Conservation (phyloP, 2,329 filamentous ascomycete species). For the Alternaria dauci region DNA sequence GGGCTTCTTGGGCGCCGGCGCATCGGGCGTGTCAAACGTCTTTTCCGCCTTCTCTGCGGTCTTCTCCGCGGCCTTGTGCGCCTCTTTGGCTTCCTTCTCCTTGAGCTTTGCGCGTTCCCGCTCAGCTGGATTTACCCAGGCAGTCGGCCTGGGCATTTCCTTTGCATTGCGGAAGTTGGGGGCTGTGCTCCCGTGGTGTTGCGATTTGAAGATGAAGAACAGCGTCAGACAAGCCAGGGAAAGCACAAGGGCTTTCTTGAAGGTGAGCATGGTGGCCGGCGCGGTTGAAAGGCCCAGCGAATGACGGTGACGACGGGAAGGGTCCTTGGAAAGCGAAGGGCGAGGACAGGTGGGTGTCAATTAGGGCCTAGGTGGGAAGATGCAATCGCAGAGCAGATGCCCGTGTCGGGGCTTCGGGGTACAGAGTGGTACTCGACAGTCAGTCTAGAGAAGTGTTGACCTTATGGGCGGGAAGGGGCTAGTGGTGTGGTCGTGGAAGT, state of each 20-base stretch:
- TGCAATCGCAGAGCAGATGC: slow-evolving; percentile 12
- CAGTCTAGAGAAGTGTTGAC: slow-evolving; percentile 12
- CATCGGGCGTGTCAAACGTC: slow-evolving; percentile 41
- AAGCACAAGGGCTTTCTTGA: slow-evolving; percentile 76
- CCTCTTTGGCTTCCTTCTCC: slow-evolving; percentile 21
- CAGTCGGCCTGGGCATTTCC: slow-evolving; percentile 48
- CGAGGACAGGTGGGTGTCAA: slow-evolving; percentile 6
- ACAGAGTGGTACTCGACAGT: slow-evolving; percentile 4
- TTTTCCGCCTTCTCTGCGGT: slow-evolving; percentile 34
- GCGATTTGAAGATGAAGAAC: slow-evolving; percentile 73
- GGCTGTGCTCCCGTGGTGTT: slow-evolving; percentile 55
- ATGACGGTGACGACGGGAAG: slow-evolving; percentile 5
- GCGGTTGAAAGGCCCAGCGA: slow-evolving; percentile 4
- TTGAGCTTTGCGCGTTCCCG: slow-evolving; percentile 19
- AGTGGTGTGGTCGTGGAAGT: not conserved
- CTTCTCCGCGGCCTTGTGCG: slow-evolving; percentile 12
- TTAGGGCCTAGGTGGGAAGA: slow-evolving; percentile 13
- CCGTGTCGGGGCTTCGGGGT: slow-evolving; percentile 15
- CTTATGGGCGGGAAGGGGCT: slow-evolving; percentile 3
- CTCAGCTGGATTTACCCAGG: slow-evolving; percentile 40
- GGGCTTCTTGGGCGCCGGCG: slow-evolving; percentile 51
- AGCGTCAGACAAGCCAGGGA: slow-evolving; percentile 74
- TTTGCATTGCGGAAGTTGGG: slow-evolving; percentile 45
- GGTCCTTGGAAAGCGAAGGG: not conserved
- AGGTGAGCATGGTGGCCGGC: slow-evolving; percentile 73